Base-by-base conservation (phyloP, 805 yeast genomes). In the Zygoascus biomembranicola region DNA sequence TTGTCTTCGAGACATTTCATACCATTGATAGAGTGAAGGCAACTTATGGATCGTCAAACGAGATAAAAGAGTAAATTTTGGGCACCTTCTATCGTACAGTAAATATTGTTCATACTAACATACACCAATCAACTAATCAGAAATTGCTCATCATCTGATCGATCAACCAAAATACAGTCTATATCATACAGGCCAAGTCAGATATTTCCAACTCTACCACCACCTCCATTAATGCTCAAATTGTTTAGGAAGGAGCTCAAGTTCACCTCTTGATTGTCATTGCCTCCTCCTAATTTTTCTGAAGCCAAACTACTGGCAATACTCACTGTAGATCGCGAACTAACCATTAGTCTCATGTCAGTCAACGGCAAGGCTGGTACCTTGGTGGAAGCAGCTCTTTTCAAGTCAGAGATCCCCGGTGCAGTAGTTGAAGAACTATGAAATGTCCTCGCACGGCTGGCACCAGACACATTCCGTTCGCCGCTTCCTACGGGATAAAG, bases 1-100 rank as follows among this genome's bases (percentile, higher is more conserved):
- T 90, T 14, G 73, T 83, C 26, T 87, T 90, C 66, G 97, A 90
- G 66, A 70, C 80, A 1, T 78, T 81, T 59, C 95, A 87, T 63
- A 85, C 87, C 26, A 8, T 18, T 46, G 42, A 46, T 19, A 28
- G 49, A 59, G 79, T 78, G 58, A 90, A 84, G 59, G 71, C 80
- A 46, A 77, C 69, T 52, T 52, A 16, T 51, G 9, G 55, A 54
- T 55, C 51, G 8, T 44, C 35, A 9, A 16, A 14, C 11, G 14
- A 14, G 32, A 23, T 23, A 3, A 23, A 6, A 23, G 28, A 23
- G 6, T 23, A 6, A 23, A 4, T 23, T 23, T 23, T 23, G 28
- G 28, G 28, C 28, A 23, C 6, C 28, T 6, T 6, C 28, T 4
- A 6, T 23, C 6, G 3, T 23, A 23, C 6, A 23, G 3, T 23